These are phyloP conservation scores for Lactarius vividus DNA, from an alignment of 768 basidiomycete genomes.

Conservation along the genomic window DNA sequence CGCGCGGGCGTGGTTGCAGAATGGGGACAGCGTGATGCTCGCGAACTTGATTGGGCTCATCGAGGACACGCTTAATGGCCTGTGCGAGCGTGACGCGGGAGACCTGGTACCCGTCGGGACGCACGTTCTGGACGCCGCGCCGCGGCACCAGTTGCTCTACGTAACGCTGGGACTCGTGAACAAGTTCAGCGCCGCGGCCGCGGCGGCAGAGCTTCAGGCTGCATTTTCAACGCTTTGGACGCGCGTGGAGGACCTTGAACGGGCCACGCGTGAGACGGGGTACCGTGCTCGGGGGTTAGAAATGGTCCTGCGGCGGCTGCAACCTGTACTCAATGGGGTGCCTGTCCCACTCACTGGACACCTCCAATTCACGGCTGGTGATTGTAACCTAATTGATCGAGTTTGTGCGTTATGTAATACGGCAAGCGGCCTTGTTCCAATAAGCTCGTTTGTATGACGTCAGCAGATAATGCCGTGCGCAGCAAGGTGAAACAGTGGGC, in stretches of 20 bases:
- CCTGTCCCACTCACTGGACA: neutral
- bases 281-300: constrained; percentile 15
- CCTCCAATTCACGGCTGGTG: neutral
- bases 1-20: neutral
- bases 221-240: constrained; percentile 4
- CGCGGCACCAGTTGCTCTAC: constrained; percentile 4
- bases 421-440: no score
- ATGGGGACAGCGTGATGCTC: constrained; percentile 8
- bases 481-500: no score
- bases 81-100: neutral
- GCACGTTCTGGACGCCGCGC: no score
- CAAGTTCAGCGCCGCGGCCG: constrained; percentile 9
- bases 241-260: constrained; percentile 9
- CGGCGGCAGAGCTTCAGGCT: neutral
- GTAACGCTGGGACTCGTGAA: constrained; percentile 11
- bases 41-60: constrained; percentile 12
- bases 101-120: neutral
- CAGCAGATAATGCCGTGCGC: no score
- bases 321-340: constrained; percentile 2
- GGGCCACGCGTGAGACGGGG: constrained; percentile 1
- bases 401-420: no score
- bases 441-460: no score
- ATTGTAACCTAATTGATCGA: no score
- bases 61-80: constrained; percentile 6
- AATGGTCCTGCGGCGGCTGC: constrained; percentile 15